A percentile compares a stretch with the other conserved stretches of the same genome.
phyloP scores from a whole-genome alignment of 2,329 filamentous ascomycete species.

The Aspergillus hortae region DNA sequence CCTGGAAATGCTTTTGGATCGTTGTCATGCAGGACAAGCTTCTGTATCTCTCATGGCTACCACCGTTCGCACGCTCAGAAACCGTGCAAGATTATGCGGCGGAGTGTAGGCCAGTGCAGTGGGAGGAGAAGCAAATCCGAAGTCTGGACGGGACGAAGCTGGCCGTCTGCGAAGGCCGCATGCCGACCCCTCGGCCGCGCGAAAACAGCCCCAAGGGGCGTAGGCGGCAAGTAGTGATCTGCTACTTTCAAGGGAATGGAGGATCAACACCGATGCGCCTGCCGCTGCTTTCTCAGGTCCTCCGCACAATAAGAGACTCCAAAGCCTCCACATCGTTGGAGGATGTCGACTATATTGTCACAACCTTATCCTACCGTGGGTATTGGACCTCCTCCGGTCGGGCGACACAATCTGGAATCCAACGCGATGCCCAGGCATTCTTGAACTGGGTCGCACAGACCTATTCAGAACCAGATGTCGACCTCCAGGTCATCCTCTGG shows the following conservation, averaged over 20 bases:
- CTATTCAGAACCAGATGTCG: slow-evolving; percentile 22
- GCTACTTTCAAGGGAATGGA: slow-evolving; percentile 34
- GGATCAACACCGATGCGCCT: slow-evolving; percentile 30
- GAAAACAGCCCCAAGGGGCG: neutral
- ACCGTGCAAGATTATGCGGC: slow-evolving; percentile 61
- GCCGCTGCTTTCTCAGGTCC: slow-evolving; percentile 45
- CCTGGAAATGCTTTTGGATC: slow-evolving; percentile 67
- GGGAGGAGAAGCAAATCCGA: slow-evolving; percentile 56
- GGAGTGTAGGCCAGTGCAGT: slow-evolving; percentile 60
- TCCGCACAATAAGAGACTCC: slow-evolving; percentile 27
- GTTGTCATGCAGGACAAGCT: slow-evolving; percentile 76
- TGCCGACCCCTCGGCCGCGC: slow-evolving; percentile 44
- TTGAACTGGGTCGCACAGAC: slow-evolving; percentile 57
- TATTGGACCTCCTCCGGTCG: slow-evolving; percentile 75
- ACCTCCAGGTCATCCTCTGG: slow-evolving; percentile 59
- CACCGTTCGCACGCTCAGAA: slow-evolving; percentile 66
- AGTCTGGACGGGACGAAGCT: slow-evolving; percentile 43
- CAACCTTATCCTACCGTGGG: slow-evolving; percentile 60
- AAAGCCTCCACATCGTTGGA: neutral
- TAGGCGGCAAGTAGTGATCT: slow-evolving; percentile 23
- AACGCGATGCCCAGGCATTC: slow-evolving; percentile 64
- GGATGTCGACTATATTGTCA: slow-evolving; percentile 34
- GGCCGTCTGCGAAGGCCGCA: slow-evolving; percentile 62
- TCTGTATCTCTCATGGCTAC: slow-evolving; percentile 74
- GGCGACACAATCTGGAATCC: slow-evolving; percentile 67